Evolutionary conservation across 1,139 yeast species (phyloP).

Genomic region (Candida dubliniensis): DNA sequence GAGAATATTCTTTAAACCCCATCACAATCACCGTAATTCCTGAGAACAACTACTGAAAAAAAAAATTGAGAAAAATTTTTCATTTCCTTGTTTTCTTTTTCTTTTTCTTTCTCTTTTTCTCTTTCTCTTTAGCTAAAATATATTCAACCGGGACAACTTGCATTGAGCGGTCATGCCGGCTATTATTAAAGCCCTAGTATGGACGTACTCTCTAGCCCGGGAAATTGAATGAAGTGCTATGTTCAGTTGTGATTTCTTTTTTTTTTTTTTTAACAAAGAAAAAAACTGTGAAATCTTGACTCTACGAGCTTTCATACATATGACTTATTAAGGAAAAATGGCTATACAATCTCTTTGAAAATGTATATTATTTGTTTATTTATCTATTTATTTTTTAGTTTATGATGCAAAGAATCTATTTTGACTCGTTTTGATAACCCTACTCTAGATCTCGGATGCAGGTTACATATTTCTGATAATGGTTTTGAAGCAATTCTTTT

Average conservation of each 20-base stretch:
- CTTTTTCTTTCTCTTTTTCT: conserved; percentile 13
- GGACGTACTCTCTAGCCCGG: conserved; percentile 43
- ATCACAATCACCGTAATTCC: not conserved
- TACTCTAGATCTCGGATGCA: conserved; percentile 20
- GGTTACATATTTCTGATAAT: conserved; percentile 16
- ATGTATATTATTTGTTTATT: not conserved
- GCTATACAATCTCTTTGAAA: no score
- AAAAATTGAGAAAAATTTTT: conserved; percentile 1
- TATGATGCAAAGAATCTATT: conserved; percentile 34
- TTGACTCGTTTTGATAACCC: conserved; percentile 33
- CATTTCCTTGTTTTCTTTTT: not conserved
- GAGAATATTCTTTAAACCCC: not conserved
- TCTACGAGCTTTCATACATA: conserved; percentile 33
- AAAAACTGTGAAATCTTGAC: conserved; percentile 23
- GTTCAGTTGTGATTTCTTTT: conserved; percentile 31
- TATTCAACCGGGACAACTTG: conserved; percentile 26
- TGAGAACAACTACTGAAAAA: not conserved
- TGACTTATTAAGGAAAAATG: not conserved
- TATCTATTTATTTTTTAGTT: conserved; percentile 12
- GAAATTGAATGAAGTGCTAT: conserved; percentile 23
- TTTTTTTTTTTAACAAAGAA: no score
- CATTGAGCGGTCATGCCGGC: conserved; percentile 36
- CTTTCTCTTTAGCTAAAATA: conserved; percentile 19
- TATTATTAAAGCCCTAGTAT: conserved; percentile 25
- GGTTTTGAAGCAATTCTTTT: conserved; percentile 13